Conservation (phyloP, 2,329 filamentous ascomycete genomes). For the Microdochium trichocladiopsis region DNA sequence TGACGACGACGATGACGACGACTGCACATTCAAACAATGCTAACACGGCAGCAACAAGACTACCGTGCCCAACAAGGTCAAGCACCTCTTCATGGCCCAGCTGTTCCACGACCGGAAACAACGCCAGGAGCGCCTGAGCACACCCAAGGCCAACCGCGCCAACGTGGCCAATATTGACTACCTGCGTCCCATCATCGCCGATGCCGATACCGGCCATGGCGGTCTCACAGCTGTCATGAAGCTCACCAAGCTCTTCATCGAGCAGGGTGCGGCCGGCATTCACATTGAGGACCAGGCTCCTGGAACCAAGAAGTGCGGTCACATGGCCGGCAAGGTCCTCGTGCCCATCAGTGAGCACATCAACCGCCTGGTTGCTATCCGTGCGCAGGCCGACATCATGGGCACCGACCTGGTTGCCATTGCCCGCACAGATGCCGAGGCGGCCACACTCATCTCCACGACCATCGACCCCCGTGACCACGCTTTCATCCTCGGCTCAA, state of each 20-base stretch:
- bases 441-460: constrained; percentile 91
- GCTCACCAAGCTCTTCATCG: constrained; percentile 94
- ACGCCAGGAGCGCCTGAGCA: constrained; percentile 83
- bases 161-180: constrained; percentile 82
- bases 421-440: constrained; percentile 94
- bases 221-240: constrained; percentile 99
- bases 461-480: constrained; percentile 96
- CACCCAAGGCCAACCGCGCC: constrained; percentile 63
- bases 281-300: constrained; percentile 98
- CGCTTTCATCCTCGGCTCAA: constrained; percentile 82
- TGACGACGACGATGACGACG: not conserved
- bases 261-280: constrained; percentile 94
- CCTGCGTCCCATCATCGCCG: constrained; percentile 89
- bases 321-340: constrained; percentile 98
- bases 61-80: constrained; percentile 96
- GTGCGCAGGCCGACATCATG: constrained; percentile 98
- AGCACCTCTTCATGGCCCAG: constrained; percentile 96
- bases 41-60: constrained; percentile 47
- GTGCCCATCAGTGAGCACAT: constrained; percentile 98
- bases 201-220: constrained; percentile 95
- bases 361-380: constrained; percentile 92
- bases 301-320: constrained; percentile 98
- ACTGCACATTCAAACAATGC: not conserved
- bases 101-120: constrained; percentile 99
- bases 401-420: constrained; percentile 84